Base-by-base conservation (phyloP, 352 stramenopile species). In the Globisporangium cylindrosporum region DNA sequence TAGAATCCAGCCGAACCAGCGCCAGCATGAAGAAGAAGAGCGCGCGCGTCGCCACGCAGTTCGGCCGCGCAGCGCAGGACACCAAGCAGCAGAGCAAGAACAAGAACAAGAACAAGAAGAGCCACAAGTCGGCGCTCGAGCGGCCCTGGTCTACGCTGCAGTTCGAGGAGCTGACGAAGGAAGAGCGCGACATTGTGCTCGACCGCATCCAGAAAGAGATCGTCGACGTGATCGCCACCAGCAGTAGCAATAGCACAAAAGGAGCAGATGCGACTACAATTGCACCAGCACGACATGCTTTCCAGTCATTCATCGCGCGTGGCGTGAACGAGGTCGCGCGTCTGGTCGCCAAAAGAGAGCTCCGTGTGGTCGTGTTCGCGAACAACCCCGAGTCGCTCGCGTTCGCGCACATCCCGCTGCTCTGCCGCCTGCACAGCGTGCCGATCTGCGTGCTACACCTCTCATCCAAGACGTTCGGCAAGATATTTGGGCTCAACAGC, bases 181-280 rank as follows among this genome's bases (percentile, higher is more conserved):
- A 94, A 55, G 82, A 90, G 36, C 84, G 84, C 53, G 86, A 92
- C 59, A 94, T 94, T 49, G 84, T 94, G 60, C 68, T 94, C n/a
- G 82, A 88, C 58, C 81, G 84, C 18, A 71, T 94, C 60, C 63
- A 80, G 57, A 91, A 89, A 63, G 86, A 94, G 66, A 75, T 94
- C 36, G 67, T 72, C 18, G 73, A 72, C 25, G 38, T 61, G 5
- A 67, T 57, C 27, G 36, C 43, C 14, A 14, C 2, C 8, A 25
- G 54, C 18, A n/a, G 18, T 1, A 59, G 53, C n/a, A 22, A 24
- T 18, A 18, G 25, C 15, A 51, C 14, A 22, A n/a, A 38, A 12
- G 14, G 15, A n/a, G 8, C 46, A 10, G 34, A 46, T 5, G 4
- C 24, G 25, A 69, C 55, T 18, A 56, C 69, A 41, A 58, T 74